These are phyloP conservation scores for Prunus fruticosa DNA, from an alignment of 306 rosid genomes.

Conservation along the genomic window DNA sequence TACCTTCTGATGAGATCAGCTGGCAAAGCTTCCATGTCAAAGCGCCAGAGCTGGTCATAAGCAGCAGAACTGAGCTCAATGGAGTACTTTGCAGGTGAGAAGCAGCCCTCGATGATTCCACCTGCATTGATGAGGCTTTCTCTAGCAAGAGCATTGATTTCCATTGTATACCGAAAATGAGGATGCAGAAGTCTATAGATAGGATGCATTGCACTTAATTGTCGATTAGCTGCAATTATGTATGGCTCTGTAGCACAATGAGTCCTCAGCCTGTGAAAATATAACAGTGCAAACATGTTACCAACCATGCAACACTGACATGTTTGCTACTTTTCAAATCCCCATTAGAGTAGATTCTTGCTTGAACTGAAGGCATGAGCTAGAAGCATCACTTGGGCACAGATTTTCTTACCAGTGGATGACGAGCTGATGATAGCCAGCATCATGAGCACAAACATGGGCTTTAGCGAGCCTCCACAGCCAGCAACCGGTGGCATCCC, in stretches of 20 bases:
- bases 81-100: slow-evolving; percentile 33
- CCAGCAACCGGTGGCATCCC: slow-evolving; percentile 34
- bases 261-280: slow-evolving; percentile 27
- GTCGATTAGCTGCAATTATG: slow-evolving; percentile 36
- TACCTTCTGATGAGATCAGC: slow-evolving; percentile 43
- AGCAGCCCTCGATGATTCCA: slow-evolving; percentile 31
- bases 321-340: too few relatives aligned
- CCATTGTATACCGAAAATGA: slow-evolving; percentile 45
- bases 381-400: too few relatives aligned
- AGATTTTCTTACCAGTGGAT: slow-evolving; percentile 26
- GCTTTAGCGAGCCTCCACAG: slow-evolving; percentile 37
- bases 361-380: too few relatives aligned
- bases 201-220: slow-evolving; percentile 42
- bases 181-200: slow-evolving; percentile 39
- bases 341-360: too few relatives aligned
- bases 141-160: slow-evolving; percentile 40
- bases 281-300: background rate
- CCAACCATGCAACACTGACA: background rate
- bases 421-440: slow-evolving; percentile 39
- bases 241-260: slow-evolving; percentile 37
- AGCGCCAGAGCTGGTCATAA: slow-evolving; percentile 34
- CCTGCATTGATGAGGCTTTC: slow-evolving; percentile 34
- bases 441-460: slow-evolving; percentile 38
- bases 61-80: slow-evolving; percentile 33
- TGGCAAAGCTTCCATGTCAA: slow-evolving; percentile 39